Base-by-base conservation (phyloP, 2,329 filamentous ascomycete genomes). In the Aspergillus sp. region DNA sequence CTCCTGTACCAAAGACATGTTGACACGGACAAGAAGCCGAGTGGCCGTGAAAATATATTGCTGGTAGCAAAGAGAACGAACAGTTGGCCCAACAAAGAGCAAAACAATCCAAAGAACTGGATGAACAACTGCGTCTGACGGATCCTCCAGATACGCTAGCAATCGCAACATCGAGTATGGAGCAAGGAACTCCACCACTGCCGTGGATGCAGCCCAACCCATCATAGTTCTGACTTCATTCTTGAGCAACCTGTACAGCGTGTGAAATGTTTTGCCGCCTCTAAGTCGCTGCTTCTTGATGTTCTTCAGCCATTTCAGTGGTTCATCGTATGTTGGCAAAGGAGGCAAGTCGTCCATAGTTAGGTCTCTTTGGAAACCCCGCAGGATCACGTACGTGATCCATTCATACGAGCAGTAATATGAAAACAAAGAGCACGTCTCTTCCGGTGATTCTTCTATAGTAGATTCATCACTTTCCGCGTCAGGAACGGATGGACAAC, bases 21-120 rank as follows among this genome's bases (percentile, higher is more conserved):
- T 80, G 47, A 81, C 64, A 22, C 79, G 75, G 32, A 81, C 77
- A 30, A 80, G 64, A 39, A 81, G 62, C n/a, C 77, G 70, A 2
- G 79, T 81, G 5, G 77, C 77, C 2, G 68, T 76, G 54, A 81
- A 82, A 30, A 81, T 70, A 58, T 82, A 82, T 53, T 78, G 77
- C 57, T 82, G 78, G 52, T 75, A 79, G 46, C 70, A 61, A 39
- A 80, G 53, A 2, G 79, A 78, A 12, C 75, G 73, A 3, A 64
- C 58, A 37, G 74, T 54, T 1, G 77, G 77, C 0, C 79, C 79
- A 33, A 72, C 46, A 48, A 81, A 80, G 50, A 81, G 68, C 30
- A 81, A 67, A 2, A 74, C 51, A 7, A 82, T 63, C 79, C 79
- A 82, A 41, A 79, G 55, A 66, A 72, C 75, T 2, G 78, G 77